These are phyloP conservation scores for Nemania bipapillata DNA, from an alignment of 2,329 filamentous ascomycete genomes.

Conservation along the genomic window DNA sequence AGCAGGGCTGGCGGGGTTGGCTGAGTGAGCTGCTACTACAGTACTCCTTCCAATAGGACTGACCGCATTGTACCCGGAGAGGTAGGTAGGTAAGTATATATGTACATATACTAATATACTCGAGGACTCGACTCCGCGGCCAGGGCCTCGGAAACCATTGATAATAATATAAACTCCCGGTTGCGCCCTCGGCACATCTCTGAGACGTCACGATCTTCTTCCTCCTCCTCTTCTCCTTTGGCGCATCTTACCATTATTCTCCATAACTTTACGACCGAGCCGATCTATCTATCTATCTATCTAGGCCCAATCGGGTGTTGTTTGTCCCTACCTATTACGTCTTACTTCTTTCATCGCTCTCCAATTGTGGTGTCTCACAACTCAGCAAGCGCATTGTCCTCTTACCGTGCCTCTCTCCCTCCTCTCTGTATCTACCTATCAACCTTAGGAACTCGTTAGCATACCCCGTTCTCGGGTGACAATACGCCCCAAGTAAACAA, in stretches of 20 bases:
- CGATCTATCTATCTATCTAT: constrained; percentile 5
- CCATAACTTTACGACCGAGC: constrained; percentile 9
- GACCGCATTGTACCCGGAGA: background rate
- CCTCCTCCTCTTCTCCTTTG: background rate
- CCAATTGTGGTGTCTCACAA: constrained; percentile 6
- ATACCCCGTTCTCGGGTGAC: background rate
- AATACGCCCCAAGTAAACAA: background rate
- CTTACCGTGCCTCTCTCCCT: constrained; percentile 8
- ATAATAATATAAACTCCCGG: constrained; percentile 36
- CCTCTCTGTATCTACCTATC: background rate
- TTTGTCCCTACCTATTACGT: constrained; percentile 26
- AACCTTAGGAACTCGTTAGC: background rate
- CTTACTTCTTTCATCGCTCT: constrained; percentile 26
- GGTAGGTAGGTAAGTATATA: background rate
- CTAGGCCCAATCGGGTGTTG: constrained; percentile 21
- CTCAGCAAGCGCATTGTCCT: background rate
- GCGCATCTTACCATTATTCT: background rate
- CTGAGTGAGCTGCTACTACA: background rate
- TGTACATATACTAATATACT: background rate
- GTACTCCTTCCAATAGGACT: background rate
- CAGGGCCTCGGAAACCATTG: background rate
- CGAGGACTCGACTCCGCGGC: background rate
- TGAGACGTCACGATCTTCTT: constrained; percentile 33
- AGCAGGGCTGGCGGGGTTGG: constrained; percentile 25
- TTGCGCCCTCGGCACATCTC: constrained; percentile 41